Evolutionary conservation across 1,139 yeast species (phyloP).

Genomic region (Yamadazyma jaroonii): DNA sequence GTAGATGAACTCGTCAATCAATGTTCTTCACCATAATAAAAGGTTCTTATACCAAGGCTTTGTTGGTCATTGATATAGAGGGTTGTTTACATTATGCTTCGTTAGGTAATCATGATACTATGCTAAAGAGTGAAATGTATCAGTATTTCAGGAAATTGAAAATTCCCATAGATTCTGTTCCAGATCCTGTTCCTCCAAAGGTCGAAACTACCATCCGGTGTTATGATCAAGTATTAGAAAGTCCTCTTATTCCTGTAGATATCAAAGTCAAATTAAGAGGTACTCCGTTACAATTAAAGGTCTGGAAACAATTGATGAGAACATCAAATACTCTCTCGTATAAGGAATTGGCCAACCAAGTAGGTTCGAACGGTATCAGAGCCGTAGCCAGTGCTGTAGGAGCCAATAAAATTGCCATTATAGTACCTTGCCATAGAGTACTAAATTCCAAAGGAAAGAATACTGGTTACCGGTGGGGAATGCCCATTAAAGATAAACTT

Average conservation of each 20-base stretch:
- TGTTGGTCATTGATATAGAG: background rate
- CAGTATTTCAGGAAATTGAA: background rate
- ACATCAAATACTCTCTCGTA: background rate
- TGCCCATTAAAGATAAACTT: background rate
- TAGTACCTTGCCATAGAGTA: conserved; percentile 6
- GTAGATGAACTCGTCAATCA: too few relatives aligned
- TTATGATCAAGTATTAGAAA: background rate
- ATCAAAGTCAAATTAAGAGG: conserved; percentile 2
- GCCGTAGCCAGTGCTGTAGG: conserved; percentile 5
- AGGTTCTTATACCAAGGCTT: conserved; percentile 3
- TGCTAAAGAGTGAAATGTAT: background rate
- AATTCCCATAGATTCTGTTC: background rate
- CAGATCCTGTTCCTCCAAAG: conserved; percentile 1
- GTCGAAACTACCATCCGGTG: conserved; percentile 1
- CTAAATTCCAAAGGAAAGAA: conserved; percentile 3
- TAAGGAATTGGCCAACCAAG: background rate
- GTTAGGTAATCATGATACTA: background rate
- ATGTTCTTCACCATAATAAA: background rate
- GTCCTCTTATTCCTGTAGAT: background rate
- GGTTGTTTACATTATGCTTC: conserved; percentile 5
- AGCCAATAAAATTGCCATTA: conserved; percentile 3
- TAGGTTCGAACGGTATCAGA: conserved; percentile 3
- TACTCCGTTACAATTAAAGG: conserved; percentile 1
- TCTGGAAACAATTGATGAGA: conserved; percentile 3
- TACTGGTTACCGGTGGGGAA: conserved; percentile 7